Base-by-base conservation (phyloP, 352 stramenopile species). In the Globisporangium emineosum region DNA sequence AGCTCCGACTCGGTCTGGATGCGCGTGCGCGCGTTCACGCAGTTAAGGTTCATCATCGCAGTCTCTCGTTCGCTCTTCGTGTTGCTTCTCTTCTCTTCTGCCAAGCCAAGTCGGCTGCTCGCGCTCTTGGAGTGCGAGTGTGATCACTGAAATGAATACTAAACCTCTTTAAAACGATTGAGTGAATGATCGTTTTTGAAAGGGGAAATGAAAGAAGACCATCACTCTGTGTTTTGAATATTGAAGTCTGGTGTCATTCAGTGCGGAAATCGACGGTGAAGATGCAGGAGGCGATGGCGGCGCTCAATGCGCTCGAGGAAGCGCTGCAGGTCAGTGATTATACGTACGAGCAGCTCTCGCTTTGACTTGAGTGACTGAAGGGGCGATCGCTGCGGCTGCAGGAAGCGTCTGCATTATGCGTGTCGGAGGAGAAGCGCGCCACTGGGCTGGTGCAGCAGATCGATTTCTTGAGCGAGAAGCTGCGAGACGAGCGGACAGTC, bases 1-100 rank as follows among this genome's bases (percentile, higher is more conserved):
- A 92, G 75, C 62, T 90, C 74, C 70, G 73, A 83, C 62, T 92
- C 81, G 59, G 76, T 70, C 64, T 79, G 74, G 37, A 82, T 67
- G 23, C 66, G 69, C 32, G 77, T 62, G 25, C 83, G 83, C 5
- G 79, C 72, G 53, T 73, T 87, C 57, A 89, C 76, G 69, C 83
- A 92, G 70, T 90, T 90, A 50, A 92, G 67, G 57, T 73, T 84
- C 77, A 90, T 86, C 21, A 59, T 70, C 40, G 4, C 27, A 13
- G 13, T 6, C 5, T 21, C 21, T 33, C 30, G 17, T 17, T 40
- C 49, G 25, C 35, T 35, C 50, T 5, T 10, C 5, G 27, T 40
- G 12, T 21, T 61, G 42, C 45, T 29, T 59, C 37, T 17, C 55
- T 53, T 12, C 51, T 27, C 40, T 57, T 10, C n/a, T 47, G 33